Conservation (phyloP, 2,329 filamentous ascomycete genomes). For the Colletotrichum caudatum region DNA sequence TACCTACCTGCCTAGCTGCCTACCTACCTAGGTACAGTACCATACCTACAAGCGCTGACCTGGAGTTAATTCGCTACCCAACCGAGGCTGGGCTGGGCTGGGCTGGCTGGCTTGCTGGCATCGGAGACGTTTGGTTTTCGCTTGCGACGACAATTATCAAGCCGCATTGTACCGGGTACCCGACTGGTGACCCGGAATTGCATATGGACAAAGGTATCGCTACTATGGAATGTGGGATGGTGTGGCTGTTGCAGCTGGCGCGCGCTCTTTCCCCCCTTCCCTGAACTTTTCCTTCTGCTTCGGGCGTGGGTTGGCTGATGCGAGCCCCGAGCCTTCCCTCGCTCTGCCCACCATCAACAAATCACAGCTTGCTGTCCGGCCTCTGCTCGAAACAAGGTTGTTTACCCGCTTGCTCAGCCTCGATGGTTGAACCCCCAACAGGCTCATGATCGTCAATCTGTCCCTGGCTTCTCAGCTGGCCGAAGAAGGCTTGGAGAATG, state of each 20-base stretch:
- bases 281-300: slow-evolving; percentile 1
- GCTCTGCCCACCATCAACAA: slow-evolving; percentile 33
- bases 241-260: slow-evolving; percentile 38
- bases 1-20: too few relatives aligned
- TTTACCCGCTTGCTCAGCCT: slow-evolving; percentile 29
- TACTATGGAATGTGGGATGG: not conserved
- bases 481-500: slow-evolving; percentile 17
- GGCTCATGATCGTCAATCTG: slow-evolving; percentile 24
- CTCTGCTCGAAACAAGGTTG: slow-evolving; percentile 16
- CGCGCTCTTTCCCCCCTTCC: not conserved
- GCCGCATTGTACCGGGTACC: not conserved
- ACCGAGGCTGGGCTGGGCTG: slow-evolving; percentile 2
- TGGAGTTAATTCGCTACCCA: slow-evolving; percentile 17
- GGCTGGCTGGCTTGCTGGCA: too few relatives aligned
- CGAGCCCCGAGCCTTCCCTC: slow-evolving; percentile 17
- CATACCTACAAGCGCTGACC: not conserved
- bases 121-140: not conserved
- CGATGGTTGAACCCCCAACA: slow-evolving; percentile 12
- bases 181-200: accelerated
- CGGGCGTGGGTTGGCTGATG: slow-evolving; percentile 6
- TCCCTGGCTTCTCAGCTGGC: slow-evolving; percentile 21
- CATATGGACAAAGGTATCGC: not conserved
- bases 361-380: slow-evolving; percentile 16
- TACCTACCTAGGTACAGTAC: too few relatives aligned
- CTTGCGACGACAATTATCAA: not conserved